A percentile compares a stretch with the other conserved stretches of the same genome.
phyloP scores from a whole-genome alignment of 805 yeast species.

The Metahyphopichia silvanorum region DNA sequence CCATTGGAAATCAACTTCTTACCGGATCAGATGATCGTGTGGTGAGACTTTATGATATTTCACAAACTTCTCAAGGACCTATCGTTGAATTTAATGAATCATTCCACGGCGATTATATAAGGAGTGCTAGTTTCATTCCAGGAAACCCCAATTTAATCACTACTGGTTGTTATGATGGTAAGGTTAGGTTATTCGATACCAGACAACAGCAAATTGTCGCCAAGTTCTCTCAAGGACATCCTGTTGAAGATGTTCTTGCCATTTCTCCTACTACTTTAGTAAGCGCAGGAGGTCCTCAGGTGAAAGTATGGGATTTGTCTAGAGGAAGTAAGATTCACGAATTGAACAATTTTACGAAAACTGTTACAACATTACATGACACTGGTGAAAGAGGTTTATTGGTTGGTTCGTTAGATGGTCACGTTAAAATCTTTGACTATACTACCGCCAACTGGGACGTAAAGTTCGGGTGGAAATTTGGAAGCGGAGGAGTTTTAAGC shows the following conservation, averaged over 20 bases:
- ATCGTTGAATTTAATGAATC: slow-evolving; percentile 52
- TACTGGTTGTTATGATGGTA: slow-evolving; percentile 93
- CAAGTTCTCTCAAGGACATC: slow-evolving; percentile 60
- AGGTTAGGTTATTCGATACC: slow-evolving; percentile 79
- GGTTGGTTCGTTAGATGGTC: slow-evolving; percentile 96
- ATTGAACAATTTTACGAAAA: slow-evolving; percentile 85
- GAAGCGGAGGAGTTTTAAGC: slow-evolving; percentile 79
- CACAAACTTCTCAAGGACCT: slow-evolving; percentile 68
- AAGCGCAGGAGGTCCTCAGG: slow-evolving; percentile 75
- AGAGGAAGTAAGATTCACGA: slow-evolving; percentile 70
- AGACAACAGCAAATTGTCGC: slow-evolving; percentile 59
- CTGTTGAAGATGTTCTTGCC: slow-evolving; percentile 83
- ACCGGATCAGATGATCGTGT: slow-evolving; percentile 91
- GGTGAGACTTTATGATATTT: slow-evolving; percentile 84
- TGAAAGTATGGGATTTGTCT: slow-evolving; percentile 89
- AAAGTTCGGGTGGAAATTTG: slow-evolving; percentile 96
- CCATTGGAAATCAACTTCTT: slow-evolving; percentile 66
- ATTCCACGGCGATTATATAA: slow-evolving; percentile 85
- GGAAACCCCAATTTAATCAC: slow-evolving; percentile 73
- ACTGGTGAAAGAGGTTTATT: slow-evolving; percentile 77
- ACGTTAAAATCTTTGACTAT: slow-evolving; percentile 90
- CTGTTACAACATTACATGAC: slow-evolving; percentile 79
- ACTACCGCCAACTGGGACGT: slow-evolving; percentile 74
- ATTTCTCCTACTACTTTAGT: slow-evolving; percentile 72
- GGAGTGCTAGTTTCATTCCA: slow-evolving; percentile 78